These are phyloP conservation scores for Spongispora temasekensis DNA, from an alignment of 1,284 basidiomycete genomes.

Conservation along the genomic window DNA sequence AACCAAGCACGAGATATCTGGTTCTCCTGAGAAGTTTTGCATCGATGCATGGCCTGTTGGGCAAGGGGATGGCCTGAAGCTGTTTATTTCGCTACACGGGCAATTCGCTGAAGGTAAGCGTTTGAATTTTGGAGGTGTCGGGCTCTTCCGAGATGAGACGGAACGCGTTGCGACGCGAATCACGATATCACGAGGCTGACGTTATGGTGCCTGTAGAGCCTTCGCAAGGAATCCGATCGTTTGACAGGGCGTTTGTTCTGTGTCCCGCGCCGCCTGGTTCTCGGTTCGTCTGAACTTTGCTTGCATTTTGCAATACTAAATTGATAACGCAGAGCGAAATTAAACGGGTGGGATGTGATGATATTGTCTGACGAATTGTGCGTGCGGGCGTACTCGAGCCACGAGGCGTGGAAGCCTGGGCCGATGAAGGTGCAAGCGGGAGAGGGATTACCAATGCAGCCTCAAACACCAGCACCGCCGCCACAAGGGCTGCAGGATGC, in stretches of 20 bases:
- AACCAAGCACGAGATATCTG: conserved; percentile 79
- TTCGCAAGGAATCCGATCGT: conserved; percentile 79
- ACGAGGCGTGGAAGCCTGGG: conserved; percentile 76
- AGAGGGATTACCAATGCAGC: conserved; percentile 31
- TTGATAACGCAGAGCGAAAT: conserved; percentile 60
- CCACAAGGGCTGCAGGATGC: conserved; percentile 46
- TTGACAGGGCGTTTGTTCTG: conserved; percentile 90
- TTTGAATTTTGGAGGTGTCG: conserved; percentile 9
- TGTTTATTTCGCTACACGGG: conserved; percentile 89
- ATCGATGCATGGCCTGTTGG: conserved; percentile 86
- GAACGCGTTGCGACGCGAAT: conserved; percentile 1
- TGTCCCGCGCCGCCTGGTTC: conserved; percentile 81
- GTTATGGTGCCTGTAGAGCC: conserved; percentile 41
- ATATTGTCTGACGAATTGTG: conserved; percentile 90
- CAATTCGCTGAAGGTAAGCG: conserved; percentile 89
- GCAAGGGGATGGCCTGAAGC: conserved; percentile 57
- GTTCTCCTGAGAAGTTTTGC: conserved; percentile 79
- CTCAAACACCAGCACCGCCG: conserved; percentile 29
- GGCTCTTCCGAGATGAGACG: conserved; percentile 15
- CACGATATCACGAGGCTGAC: conserved; percentile 22
- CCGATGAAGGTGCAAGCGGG: conserved; percentile 65
- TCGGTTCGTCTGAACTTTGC: conserved; percentile 52
- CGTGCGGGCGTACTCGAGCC: conserved; percentile 81
- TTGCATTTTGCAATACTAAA: not conserved
- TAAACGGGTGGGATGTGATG: conserved; percentile 86